Evolutionary conservation across 306 rosid species (phyloP).

Genomic region (Corylus avellana): DNA sequence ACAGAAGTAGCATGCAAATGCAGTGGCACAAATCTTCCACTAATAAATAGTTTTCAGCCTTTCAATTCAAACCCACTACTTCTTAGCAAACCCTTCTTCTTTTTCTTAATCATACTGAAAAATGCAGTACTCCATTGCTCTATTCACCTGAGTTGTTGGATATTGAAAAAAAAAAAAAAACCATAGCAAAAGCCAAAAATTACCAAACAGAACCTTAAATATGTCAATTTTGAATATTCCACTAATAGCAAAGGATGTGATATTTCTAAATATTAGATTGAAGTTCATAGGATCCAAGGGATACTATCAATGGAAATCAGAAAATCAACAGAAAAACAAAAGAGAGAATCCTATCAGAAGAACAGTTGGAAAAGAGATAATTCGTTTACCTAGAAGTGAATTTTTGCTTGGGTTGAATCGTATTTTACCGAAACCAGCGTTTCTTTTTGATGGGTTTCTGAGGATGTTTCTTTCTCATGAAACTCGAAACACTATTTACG

Average conservation of each 20-base stretch:
- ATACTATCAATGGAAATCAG: too few relatives aligned
- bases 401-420: not conserved
- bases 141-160: not conserved
- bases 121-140: not conserved
- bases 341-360: too few relatives aligned
- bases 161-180: not conserved
- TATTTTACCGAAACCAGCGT: conserved; percentile 38
- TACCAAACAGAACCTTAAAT: not conserved
- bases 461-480: conserved; percentile 7
- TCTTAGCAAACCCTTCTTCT: not conserved
- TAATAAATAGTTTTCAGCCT: not conserved
- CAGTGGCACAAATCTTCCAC: too few relatives aligned
- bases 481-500: conserved; percentile 22
- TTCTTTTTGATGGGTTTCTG: conserved; percentile 39
- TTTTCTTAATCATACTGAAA: not conserved
- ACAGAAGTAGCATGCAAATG: not conserved
- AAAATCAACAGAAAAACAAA: too few relatives aligned
- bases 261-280: not conserved
- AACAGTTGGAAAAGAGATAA: not conserved
- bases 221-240: not conserved
- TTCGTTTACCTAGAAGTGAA: conserved; percentile 16
- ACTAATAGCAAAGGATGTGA: not conserved
- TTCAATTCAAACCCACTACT: not conserved
- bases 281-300: not conserved
- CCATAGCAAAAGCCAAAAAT: not conserved